Base-by-base conservation (phyloP, 2,329 filamentous ascomycete genomes). In the Pochonia chlamydosporia region DNA sequence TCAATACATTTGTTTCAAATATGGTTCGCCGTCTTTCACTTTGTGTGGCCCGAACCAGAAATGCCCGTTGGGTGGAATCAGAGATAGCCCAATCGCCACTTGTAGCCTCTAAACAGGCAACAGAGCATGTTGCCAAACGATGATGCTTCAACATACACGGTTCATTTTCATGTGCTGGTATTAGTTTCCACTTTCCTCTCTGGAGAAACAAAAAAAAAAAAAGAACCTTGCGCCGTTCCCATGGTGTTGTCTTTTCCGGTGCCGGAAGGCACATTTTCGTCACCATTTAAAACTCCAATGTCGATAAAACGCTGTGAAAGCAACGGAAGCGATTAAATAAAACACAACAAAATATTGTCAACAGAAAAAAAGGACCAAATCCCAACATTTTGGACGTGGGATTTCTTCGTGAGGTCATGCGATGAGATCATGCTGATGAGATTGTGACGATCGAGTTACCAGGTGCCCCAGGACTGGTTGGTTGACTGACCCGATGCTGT, bases 401-500 rank as follows among this genome's bases (percentile, higher is more conserved):
- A 13, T 3, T 3, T 14, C 16, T 24, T 43, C 20, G 21, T 43
- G 25, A 21, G n/a, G 18, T 25, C 20, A 40, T 36, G 44, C 36
- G n/a, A n/a, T n/a, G n/a, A 21, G n/a, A 23, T 25, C 20, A 40
- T 36, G 44, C 36, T 33, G 44, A 49, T 14, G 37, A 35, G 13
- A 5, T 5, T 26, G 13, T 7, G 14, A 9, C 7, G 14, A 28
- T 14, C 5, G 14, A 31, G n/a, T 49, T 28, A 54, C 48, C 56
- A 63, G 42, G 53, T 54, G 20, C 50, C 50, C 55, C 57, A 63
- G 5, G 52, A 50, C 30, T 56, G 56, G 16, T 49, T 53, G 9
- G 54, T 55, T 33, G 61, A 62, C 35, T 45, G 53, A 18, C 46
- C 40, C 11, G 52, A 65, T 41, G 68, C 69, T 43, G 63, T 63